A percentile compares a stretch with the other conserved stretches of the same genome.
Evolutionary conservation across 306 rosid species (phyloP).

Genomic region (Neltuma alba): DNA sequence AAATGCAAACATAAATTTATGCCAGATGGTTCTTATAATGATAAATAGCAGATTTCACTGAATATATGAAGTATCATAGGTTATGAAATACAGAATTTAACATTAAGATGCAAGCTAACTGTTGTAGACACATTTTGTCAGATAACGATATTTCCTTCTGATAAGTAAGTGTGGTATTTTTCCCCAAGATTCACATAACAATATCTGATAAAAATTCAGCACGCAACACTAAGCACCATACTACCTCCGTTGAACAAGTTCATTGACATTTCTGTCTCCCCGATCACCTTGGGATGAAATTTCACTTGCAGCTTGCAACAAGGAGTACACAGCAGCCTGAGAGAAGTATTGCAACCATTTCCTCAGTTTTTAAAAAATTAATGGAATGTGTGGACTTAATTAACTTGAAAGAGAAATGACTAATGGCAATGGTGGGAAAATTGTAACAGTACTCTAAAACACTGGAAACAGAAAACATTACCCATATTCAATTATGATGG

Average conservation of each 20-base stretch:
- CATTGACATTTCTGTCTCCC: conserved; percentile 73
- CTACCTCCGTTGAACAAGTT: conserved; percentile 87
- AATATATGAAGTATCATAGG: neutral
- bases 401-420: conserved; percentile 21
- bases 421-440: neutral
- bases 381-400: conserved; percentile 15
- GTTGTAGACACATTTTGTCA: conserved; percentile 4
- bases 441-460: conserved; percentile 24
- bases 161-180: conserved; percentile 23
- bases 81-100: conserved; percentile 22
- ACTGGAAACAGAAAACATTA: conserved; percentile 30
- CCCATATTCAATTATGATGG: conserved; percentile 23
- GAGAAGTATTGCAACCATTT: conserved; percentile 39
- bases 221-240: conserved; percentile 31
- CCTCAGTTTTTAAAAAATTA: conserved; percentile 36
- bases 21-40: conserved; percentile 13
- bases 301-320: conserved; percentile 89
- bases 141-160: conserved; percentile 14
- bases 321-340: conserved; percentile 90
- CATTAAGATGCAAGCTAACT: conserved; percentile 17
- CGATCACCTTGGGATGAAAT: conserved; percentile 73
- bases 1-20: neutral
- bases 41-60: conserved; percentile 21
- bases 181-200: conserved; percentile 10
- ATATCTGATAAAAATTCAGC: conserved; percentile 25